These are phyloP conservation scores for Pythium phragmiticola DNA, from an alignment of 352 stramenopile genomes.

Conservation along the genomic window DNA sequence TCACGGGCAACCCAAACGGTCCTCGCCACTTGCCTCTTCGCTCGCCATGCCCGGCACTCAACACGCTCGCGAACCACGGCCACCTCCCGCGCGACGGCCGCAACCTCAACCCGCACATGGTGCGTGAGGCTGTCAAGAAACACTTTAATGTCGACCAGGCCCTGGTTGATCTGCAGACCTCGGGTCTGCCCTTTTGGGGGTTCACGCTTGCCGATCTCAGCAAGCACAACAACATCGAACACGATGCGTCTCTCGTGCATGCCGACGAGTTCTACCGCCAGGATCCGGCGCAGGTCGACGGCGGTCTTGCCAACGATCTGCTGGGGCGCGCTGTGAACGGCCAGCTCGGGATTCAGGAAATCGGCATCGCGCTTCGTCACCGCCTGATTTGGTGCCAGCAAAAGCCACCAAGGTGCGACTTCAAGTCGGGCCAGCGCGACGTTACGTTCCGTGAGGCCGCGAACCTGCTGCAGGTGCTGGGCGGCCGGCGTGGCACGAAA, in stretches of 20 bases:
- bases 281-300: conserved; percentile 32
- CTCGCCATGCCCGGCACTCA: conserved; percentile 46
- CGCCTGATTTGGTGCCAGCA: conserved; percentile 11
- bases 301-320: conserved; percentile 32
- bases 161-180: conserved; percentile 32
- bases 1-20: neutral
- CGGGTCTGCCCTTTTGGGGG: conserved; percentile 21
- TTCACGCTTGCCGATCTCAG: conserved; percentile 44
- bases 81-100: conserved; percentile 32
- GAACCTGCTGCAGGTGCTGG: conserved; percentile 5
- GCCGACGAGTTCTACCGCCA: conserved; percentile 33
- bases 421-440: neutral
- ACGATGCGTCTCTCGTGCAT: conserved; percentile 28
- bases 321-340: conserved; percentile 20
- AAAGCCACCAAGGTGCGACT: conserved; percentile 9
- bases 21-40: neutral
- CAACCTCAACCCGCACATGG: conserved; percentile 25
- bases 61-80: conserved; percentile 50
- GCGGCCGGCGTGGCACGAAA: conserved; percentile 5
- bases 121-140: conserved; percentile 32
- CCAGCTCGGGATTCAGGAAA: conserved; percentile 7
- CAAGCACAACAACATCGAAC: conserved; percentile 47
- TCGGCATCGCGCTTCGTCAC: conserved; percentile 5
- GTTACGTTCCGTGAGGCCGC: conserved; percentile 14
- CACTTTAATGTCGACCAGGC: conserved; percentile 37